These are phyloP conservation scores for Beverwykella pulmonaria DNA, from an alignment of 495 filamentous ascomycete genomes.

Conservation along the genomic window DNA sequence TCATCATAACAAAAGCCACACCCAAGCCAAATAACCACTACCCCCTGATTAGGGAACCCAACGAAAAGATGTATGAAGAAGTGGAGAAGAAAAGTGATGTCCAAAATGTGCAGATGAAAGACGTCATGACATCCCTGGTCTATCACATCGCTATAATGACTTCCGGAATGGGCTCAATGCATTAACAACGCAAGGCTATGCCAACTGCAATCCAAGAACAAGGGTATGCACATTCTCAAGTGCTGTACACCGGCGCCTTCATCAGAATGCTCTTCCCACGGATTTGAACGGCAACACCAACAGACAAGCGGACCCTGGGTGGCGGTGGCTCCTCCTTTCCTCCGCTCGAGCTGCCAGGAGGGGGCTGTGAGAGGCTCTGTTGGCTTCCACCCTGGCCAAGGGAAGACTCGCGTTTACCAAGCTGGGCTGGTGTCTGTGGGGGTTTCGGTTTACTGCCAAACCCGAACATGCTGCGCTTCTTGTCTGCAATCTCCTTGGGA, in stretches of 20 bases:
- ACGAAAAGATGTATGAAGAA: slow-evolving; percentile 4
- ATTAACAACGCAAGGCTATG: not conserved
- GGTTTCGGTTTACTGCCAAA: slow-evolving; percentile 40
- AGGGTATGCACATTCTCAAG: slow-evolving; percentile 10
- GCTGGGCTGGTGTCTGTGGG: slow-evolving; percentile 18
- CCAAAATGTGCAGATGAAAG: not conserved
- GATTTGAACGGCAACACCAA: slow-evolving; percentile 85
- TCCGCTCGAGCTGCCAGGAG: slow-evolving; percentile 40
- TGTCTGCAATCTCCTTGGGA: slow-evolving; percentile 38
- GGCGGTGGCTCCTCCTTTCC: slow-evolving; percentile 48
- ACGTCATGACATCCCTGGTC: not conserved
- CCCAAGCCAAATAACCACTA: not conserved
- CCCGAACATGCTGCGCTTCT: slow-evolving; percentile 42
- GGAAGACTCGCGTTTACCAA: slow-evolving; percentile 34
- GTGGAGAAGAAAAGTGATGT: not conserved
- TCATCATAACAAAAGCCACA: not conserved
- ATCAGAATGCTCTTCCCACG: slow-evolving; percentile 78
- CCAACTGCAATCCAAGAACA: not conserved
- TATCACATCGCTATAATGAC: slow-evolving; percentile 2
- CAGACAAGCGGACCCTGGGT: slow-evolving; percentile 73
- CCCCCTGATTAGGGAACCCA: not conserved
- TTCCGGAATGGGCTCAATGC: not conserved
- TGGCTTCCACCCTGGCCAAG: slow-evolving; percentile 39
- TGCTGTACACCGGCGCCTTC: slow-evolving; percentile 80
- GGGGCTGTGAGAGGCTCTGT: slow-evolving; percentile 36